These are phyloP conservation scores for Apostasia ramifera DNA, from an alignment of 106 monocot genomes.

Conservation along the genomic window DNA sequence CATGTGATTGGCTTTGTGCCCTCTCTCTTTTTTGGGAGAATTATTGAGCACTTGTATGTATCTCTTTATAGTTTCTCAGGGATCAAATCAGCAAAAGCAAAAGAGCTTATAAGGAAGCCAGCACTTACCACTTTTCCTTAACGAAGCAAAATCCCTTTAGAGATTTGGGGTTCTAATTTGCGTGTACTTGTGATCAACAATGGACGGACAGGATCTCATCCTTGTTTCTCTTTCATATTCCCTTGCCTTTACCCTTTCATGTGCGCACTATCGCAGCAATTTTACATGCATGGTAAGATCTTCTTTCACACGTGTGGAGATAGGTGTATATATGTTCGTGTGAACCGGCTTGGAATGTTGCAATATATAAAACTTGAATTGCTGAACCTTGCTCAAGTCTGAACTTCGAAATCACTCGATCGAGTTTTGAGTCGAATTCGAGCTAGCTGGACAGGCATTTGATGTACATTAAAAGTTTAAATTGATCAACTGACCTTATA, in stretches of 20 bases:
- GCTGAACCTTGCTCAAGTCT: no score
- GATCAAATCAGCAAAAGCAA: not conserved
- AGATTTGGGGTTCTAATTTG: constrained; percentile 6
- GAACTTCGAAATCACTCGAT: no score
- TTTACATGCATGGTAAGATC: no score
- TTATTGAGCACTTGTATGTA: not conserved
- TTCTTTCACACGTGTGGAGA: no score
- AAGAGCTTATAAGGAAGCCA: constrained; percentile 4
- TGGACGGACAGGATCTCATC: constrained; percentile 5
- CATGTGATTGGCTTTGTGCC: not conserved
- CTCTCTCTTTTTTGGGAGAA: not conserved
- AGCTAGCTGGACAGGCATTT: no score
- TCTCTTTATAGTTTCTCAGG: not conserved
- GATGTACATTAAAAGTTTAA: no score
- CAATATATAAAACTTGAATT: no score
- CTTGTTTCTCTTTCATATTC: not conserved
- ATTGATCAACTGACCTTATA: no score
- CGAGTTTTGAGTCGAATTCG: no score
- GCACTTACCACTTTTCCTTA: not conserved
- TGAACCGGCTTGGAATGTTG: no score
- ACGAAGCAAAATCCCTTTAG: constrained; percentile 6
- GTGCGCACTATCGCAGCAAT: no score
- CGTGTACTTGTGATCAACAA: constrained; percentile 7
- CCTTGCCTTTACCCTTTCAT: not conserved
- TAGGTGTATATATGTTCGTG: no score